Evolutionary conservation across 225 moss, liverwort and hornwort genomes (phyloP).

Genomic region (Marchantia polymorpha): DNA sequence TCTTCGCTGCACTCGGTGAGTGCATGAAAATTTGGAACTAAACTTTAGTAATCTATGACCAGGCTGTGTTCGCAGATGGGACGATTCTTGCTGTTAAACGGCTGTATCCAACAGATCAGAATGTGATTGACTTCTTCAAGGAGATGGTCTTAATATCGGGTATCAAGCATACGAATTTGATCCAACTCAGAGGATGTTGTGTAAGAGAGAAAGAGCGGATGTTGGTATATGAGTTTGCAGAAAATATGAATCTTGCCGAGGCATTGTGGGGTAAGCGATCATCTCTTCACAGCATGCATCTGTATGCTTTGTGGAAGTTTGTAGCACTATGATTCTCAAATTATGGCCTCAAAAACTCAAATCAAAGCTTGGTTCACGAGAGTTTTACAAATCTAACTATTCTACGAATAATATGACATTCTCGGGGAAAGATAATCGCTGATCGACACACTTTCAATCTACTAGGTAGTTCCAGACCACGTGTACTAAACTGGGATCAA

Average conservation of each 20-base stretch:
- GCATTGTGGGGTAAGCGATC: conserved; percentile 24
- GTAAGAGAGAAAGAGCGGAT: conserved; percentile 27
- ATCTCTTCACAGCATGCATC: too few species aligned
- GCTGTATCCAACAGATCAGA: conserved; percentile 10
- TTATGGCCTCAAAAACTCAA: too few species aligned
- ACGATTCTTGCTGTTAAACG: conserved; percentile 29
- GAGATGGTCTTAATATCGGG: conserved; percentile 36
- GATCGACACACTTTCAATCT: too few species aligned
- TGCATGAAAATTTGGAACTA: too few species aligned
- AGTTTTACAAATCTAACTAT: too few species aligned
- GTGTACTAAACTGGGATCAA: conserved; percentile 16
- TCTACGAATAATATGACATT: too few species aligned
- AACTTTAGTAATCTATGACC: not conserved
- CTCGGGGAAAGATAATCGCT: too few species aligned
- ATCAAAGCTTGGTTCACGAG: too few species aligned
- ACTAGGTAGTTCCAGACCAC: not conserved
- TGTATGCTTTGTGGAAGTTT: too few species aligned
- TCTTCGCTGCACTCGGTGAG: too few species aligned
- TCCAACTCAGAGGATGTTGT: conserved; percentile 40
- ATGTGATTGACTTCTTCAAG: not conserved
- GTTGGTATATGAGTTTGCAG: conserved; percentile 24
- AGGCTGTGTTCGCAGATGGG: conserved; percentile 28
- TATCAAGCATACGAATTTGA: conserved; percentile 32
- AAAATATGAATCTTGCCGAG: conserved; percentile 22
- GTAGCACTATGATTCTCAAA: too few species aligned